Conservation (phyloP, 768 basidiomycete species). For the Tubosaeta sp. region DNA sequence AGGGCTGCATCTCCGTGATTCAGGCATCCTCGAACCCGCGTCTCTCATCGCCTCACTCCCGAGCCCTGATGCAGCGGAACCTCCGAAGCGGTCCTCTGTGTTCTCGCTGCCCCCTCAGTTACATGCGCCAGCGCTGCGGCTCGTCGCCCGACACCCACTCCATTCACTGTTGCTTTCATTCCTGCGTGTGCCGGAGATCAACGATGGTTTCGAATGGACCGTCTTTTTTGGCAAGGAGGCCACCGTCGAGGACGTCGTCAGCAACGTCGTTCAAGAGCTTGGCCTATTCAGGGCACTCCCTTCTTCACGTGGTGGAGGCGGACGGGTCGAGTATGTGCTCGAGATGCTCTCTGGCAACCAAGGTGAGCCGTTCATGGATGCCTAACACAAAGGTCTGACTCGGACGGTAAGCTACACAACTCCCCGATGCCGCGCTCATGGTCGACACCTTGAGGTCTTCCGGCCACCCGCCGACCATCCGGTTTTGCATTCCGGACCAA, state of each 20-base stretch:
- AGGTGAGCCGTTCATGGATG: slow-evolving; percentile 38
- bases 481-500: slow-evolving; percentile 71
- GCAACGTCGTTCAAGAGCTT: slow-evolving; percentile 53
- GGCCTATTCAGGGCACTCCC: slow-evolving; percentile 65
- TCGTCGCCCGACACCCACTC: slow-evolving; percentile 65
- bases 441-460: slow-evolving; percentile 13
- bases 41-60: slow-evolving; percentile 33
- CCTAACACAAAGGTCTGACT: slow-evolving; percentile 2
- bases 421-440: slow-evolving; percentile 11
- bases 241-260: slow-evolving; percentile 53
- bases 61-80: slow-evolving; percentile 27
- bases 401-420: slow-evolving; percentile 10
- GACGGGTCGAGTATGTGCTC: slow-evolving; percentile 62
- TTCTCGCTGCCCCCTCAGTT: slow-evolving; percentile 68
- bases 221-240: slow-evolving; percentile 58
- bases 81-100: slow-evolving; percentile 58
- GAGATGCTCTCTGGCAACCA: slow-evolving; percentile 54
- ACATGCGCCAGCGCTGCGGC: slow-evolving; percentile 60
- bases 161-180: slow-evolving; percentile 54
- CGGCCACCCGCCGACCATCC: slow-evolving; percentile 32
- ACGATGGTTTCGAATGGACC: slow-evolving; percentile 66
- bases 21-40: slow-evolving; percentile 49
- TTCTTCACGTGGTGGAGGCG: slow-evolving; percentile 62
- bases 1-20: not conserved
- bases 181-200: slow-evolving; percentile 69